These are phyloP conservation scores for Venturiaceae sp. DNA, from an alignment of 2,329 filamentous ascomycete genomes.

Conservation along the genomic window DNA sequence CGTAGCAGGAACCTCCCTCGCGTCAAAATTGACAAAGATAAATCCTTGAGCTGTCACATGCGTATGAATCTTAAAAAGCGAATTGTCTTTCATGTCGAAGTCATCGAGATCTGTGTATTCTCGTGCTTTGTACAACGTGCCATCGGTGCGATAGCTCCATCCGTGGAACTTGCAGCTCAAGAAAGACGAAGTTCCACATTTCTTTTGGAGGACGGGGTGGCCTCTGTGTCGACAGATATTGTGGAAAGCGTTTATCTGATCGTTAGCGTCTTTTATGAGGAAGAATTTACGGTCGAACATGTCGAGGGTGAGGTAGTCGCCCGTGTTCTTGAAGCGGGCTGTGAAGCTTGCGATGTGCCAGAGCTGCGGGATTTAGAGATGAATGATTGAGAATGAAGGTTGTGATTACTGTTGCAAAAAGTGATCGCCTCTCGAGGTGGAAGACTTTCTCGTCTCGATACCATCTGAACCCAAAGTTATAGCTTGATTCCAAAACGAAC, in stretches of 20 bases:
- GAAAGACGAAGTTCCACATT: not conserved
- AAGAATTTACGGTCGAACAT: not conserved
- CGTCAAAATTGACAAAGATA: constrained; percentile 5
- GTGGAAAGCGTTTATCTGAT: not conserved
- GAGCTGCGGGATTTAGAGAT: not conserved
- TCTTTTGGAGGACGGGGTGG: not conserved
- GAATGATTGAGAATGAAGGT: not conserved
- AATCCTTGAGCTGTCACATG: constrained; percentile 2
- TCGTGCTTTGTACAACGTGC: not conserved
- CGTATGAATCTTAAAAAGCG: not conserved
- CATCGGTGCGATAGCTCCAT: not conserved
- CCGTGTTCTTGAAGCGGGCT: not conserved
- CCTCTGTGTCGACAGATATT: not conserved
- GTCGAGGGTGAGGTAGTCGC: not conserved
- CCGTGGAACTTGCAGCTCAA: not conserved
- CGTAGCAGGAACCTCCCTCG: not conserved
- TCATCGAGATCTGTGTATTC: not conserved
- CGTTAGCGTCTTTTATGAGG: not conserved
- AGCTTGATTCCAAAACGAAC: no score
- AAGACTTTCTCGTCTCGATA: not conserved
- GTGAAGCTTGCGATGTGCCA: not conserved
- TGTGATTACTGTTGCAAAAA: not conserved
- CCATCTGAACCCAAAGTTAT: not conserved
- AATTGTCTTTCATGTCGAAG: not conserved
- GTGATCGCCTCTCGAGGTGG: not conserved